Evolutionary conservation across 306 rosid genomes (phyloP).

Genomic region (Elaeagnus macrophylla): DNA sequence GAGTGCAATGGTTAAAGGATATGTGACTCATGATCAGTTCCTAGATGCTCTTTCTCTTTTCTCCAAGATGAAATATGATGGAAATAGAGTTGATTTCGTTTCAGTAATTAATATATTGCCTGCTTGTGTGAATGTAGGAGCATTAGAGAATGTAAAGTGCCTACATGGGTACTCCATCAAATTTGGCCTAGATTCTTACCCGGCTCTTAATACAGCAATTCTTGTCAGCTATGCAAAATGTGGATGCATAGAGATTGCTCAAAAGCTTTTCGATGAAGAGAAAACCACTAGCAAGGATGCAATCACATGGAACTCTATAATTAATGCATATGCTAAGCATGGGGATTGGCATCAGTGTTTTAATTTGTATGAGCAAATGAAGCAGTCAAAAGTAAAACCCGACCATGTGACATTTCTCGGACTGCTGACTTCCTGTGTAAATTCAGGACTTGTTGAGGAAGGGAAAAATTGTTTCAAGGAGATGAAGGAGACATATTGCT

Average conservation of each 20-base stretch:
- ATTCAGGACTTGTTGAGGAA: slow-evolving; percentile 53
- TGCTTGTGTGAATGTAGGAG: slow-evolving; percentile 60
- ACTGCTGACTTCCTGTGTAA: slow-evolving; percentile 59
- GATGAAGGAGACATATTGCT: slow-evolving; percentile 47
- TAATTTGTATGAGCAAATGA: slow-evolving; percentile 48
- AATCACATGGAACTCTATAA: slow-evolving; percentile 71
- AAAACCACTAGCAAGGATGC: slow-evolving; percentile 39
- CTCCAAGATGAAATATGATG: slow-evolving; percentile 42
- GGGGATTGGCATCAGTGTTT: slow-evolving; percentile 55
- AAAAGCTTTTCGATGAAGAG: slow-evolving; percentile 55
- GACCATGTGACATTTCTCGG: slow-evolving; percentile 66
- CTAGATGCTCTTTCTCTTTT: slow-evolving; percentile 48
- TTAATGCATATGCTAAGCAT: slow-evolving; percentile 58
- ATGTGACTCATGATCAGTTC: slow-evolving; percentile 34
- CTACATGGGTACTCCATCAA: slow-evolving; percentile 55
- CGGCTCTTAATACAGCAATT: slow-evolving; percentile 50
- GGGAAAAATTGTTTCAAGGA: slow-evolving; percentile 52
- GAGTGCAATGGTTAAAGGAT: slow-evolving; percentile 71
- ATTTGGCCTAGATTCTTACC: slow-evolving; percentile 41
- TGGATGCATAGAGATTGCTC: slow-evolving; percentile 61
- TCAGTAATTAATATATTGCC: slow-evolving; percentile 54
- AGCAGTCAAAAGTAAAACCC: slow-evolving; percentile 36
- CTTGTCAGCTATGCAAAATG: slow-evolving; percentile 74
- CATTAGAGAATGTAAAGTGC: slow-evolving; percentile 60
- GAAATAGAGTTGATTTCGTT: slow-evolving; percentile 42